A percentile compares a stretch with the other conserved stretches of the same genome.
Conservation (phyloP, 2,329 filamentous ascomycete genomes). For the Penicillium fuscoglaucum region DNA sequence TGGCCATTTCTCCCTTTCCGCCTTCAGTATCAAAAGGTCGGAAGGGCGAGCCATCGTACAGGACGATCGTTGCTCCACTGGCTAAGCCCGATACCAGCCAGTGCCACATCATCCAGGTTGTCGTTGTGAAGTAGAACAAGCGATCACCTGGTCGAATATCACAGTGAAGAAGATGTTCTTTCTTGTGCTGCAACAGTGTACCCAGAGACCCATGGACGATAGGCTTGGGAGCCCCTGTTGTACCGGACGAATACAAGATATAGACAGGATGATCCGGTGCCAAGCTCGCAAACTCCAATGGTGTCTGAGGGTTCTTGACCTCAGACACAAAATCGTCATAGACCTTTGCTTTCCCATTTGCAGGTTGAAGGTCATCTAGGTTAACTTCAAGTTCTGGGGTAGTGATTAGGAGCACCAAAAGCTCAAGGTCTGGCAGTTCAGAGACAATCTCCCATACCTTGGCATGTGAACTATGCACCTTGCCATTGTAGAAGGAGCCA, state of each 20-base stretch:
- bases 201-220: conserved; percentile 91
- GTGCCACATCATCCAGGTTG: conserved; percentile 99
- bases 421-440: conserved; percentile 65
- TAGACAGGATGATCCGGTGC: conserved; percentile 86
- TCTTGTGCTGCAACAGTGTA: conserved; percentile 93
- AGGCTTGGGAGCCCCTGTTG: conserved; percentile 83
- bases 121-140: conserved; percentile 92
- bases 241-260: conserved; percentile 90
- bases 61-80: conserved; percentile 75
- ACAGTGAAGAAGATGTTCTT: conserved; percentile 87
- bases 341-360: conserved; percentile 41
- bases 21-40: conserved; percentile 59
- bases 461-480: conserved; percentile 73
- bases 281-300: conserved; percentile 71
- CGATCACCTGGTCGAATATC: conserved; percentile 71
- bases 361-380: conserved; percentile 35
- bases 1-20: conserved; percentile 70
- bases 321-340: conserved; percentile 50
- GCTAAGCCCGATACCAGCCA: conserved; percentile 89
- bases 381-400: conserved; percentile 47
- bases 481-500: conserved; percentile 86
- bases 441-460: conserved; percentile 78
- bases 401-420: conserved; percentile 73
- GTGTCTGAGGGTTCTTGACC: conserved; percentile 39
- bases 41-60: conserved; percentile 94